Evolutionary conservation across 176 grass and related monocot genomes (phyloP), one percentile per base, ranked within the genome.

Genomic region (Oryza glaberrima): DNA sequence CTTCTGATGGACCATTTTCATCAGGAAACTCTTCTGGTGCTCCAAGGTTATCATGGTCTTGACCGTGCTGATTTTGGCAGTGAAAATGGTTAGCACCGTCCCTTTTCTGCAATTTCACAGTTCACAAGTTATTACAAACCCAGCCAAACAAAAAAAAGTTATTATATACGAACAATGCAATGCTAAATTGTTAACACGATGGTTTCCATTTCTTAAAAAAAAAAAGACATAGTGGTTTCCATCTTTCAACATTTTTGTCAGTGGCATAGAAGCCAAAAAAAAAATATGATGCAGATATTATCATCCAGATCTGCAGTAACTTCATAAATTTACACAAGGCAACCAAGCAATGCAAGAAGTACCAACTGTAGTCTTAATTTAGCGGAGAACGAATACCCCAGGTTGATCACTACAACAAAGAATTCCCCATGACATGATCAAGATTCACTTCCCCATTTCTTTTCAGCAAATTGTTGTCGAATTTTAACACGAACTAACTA

Each of bases 61-160:
- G 67, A 63, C 74, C 76, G 22, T 51, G 77, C 67, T 90, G 85
- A 66, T 79, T 88, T 26, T 84, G 86, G 69, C 45, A 67, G 4
- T 90, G 82, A 63, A 81, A 77, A 12, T 86, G 80, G 46, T 73
- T 38, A 17, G 14, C 15, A 8, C 22, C 36, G 3, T 78, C 81
- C 40, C 52, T 89, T 85, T 91, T 84, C 83, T 93, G 76, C 73
- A 89, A 81, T 82, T 72, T 76, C 11, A 49, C 79, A 86, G 1
- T 80, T 80, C 64, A 63, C 6, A 64, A 77, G 43, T 78, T 40
- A n/a, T 78, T 38, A 28, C 36, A 46, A 85, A 43, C 36, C 4
- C 36, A 38, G 5, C 4, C 28, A 28, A 28, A 28, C 1, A 28
- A 38, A 38, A 38, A 38, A 6, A 38, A 38, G 36, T 38, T 38